Evolutionary conservation across 2,329 filamentous ascomycete genomes (phyloP).

Genomic region (Zymoseptoria pseudotritici): DNA sequence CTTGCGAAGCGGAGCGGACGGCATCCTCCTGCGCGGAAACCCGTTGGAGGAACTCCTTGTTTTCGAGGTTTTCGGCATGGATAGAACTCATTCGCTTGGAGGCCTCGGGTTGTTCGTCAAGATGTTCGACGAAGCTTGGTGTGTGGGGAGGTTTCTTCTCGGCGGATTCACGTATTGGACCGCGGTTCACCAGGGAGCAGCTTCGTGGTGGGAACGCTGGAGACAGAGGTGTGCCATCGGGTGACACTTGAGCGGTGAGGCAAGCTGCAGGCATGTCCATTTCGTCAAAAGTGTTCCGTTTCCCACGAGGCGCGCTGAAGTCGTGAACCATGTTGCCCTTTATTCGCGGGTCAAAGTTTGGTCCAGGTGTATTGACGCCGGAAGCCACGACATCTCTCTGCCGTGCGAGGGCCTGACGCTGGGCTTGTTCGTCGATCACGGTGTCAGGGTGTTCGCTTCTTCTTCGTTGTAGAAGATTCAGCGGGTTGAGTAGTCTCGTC

Average conservation of each 20-base stretch:
- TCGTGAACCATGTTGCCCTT: conserved; percentile 58
- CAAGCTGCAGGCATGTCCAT: conserved; percentile 7
- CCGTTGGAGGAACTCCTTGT: conserved; percentile 41
- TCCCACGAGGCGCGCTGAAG: conserved; percentile 53
- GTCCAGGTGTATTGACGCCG: conserved; percentile 44
- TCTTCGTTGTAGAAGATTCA: conserved; percentile 52
- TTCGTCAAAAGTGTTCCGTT: conserved; percentile 20
- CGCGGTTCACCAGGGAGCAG: conserved; percentile 13
- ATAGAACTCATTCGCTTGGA: conserved; percentile 36
- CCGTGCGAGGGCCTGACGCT: conserved; percentile 38
- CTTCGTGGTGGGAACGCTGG: conserved; percentile 14
- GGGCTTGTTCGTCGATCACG: conserved; percentile 15
- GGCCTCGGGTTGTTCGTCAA: conserved; percentile 45
- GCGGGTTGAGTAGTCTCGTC: conserved; percentile 48
- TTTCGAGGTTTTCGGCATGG: conserved; percentile 41
- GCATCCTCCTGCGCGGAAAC: conserved; percentile 31
- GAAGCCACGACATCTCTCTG: conserved; percentile 46
- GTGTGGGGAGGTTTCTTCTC: conserved; percentile 35
- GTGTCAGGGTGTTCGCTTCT: conserved; percentile 39
- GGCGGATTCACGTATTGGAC: not conserved
- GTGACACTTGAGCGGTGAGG: conserved; percentile 4
- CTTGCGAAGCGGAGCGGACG: conserved; percentile 19
- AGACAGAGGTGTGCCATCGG: conserved; percentile 9
- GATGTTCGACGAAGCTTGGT: conserved; percentile 55
- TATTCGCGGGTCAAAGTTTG: conserved; percentile 57